These are phyloP conservation scores for Acacia melanoxylon DNA, from an alignment of 306 rosid species.

Conservation along the genomic window DNA sequence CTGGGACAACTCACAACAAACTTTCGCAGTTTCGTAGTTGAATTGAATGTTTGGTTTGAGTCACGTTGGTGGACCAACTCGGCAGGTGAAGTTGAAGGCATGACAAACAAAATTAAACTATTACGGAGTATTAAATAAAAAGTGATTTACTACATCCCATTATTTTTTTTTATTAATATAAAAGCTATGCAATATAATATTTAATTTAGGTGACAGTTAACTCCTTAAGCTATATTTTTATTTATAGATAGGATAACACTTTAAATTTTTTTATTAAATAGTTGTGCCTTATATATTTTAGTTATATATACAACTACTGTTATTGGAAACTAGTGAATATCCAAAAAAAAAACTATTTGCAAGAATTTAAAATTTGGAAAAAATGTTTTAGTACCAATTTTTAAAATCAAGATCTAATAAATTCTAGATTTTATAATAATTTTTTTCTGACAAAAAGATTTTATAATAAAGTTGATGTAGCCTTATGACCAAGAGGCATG, in stretches of 20 bases:
- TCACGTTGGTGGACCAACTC: neutral
- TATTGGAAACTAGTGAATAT: no score
- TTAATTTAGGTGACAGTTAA: neutral
- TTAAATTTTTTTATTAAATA: neutral
- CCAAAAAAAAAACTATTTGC: neutral
- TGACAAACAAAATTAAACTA: neutral
- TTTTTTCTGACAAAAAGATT: no score
- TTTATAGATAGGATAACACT: neutral
- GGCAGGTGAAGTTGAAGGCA: neutral
- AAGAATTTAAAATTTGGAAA: neutral
- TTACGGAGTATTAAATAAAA: no score
- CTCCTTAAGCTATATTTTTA: neutral
- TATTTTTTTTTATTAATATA: no score
- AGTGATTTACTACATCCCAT: neutral
- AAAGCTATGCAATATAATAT: neutral
- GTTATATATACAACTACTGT: no score
- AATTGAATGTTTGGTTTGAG: neutral
- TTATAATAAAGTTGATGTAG: no score
- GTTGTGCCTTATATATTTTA: neutral
- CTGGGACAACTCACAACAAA: neutral
- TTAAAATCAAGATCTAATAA: neutral
- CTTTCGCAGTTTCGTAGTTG: neutral
- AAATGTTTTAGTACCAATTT: neutral
- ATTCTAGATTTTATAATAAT: neutral
- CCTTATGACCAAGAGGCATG: no score